A percentile compares a stretch with the other conserved stretches of the same genome.
Evolutionary conservation across 2,329 filamentous ascomycete species (phyloP).

Genomic region (Zymoseptoria ardabiliae): DNA sequence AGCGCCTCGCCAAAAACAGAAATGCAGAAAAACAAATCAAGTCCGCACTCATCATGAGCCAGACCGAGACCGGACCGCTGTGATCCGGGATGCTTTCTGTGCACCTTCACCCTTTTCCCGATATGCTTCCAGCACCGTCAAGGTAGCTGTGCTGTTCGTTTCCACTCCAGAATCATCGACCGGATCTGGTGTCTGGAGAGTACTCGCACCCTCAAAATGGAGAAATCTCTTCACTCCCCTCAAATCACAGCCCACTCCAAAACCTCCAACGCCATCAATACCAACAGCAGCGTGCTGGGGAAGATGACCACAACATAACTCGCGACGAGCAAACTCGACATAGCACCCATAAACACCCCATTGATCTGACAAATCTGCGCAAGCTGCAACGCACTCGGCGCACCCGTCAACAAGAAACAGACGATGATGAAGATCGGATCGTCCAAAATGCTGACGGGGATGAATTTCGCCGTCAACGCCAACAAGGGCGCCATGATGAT

Average conservation of each 20-base stretch:
- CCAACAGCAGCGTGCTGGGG: constrained; percentile 81
- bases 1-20: not conserved
- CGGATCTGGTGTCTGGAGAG: not conserved
- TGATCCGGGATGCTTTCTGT: not conserved
- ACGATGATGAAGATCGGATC: constrained; percentile 98
- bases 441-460: constrained; percentile 87
- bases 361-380: constrained; percentile 99
- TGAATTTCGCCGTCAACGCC: constrained; percentile 78
- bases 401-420: constrained; percentile 90
- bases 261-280: constrained; percentile 86
- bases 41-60: not conserved
- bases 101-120: not conserved
- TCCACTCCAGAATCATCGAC: not conserved
- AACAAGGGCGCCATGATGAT: constrained; percentile 86
- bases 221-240: not conserved
- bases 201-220: no score
- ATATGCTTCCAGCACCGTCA: not conserved
- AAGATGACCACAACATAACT: constrained; percentile 95
- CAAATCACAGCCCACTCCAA: constrained; percentile 67
- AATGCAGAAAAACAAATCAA: not conserved
- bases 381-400: constrained; percentile 85
- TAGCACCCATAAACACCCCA: constrained; percentile 87
- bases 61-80: not conserved
- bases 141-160: not conserved
- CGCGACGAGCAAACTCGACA: constrained; percentile 89